Base-by-base conservation (phyloP, 2,329 filamentous ascomycete species). In the Hortaea sp. region DNA sequence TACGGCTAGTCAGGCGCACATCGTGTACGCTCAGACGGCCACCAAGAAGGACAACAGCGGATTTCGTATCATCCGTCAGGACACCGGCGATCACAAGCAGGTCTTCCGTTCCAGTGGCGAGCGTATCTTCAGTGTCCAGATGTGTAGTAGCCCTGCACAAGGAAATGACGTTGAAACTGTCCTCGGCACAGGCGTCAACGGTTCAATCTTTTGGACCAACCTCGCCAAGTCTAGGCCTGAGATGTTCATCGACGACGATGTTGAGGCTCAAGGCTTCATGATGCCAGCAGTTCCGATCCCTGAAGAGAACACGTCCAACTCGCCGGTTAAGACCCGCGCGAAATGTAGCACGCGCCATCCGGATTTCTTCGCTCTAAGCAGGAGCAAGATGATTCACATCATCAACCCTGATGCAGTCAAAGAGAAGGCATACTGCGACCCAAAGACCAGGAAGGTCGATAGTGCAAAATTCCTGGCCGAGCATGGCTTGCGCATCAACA, bases 311-410 rank as follows among this genome's bases (percentile, higher is more conserved):
- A 84, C 86, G 34, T 88, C 88, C 41, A 89, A 88, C 44, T 90
- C 89, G 52, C 85, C 94, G 58, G 77, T 97, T 59, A 97, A 97
- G 80, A 98, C 92, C 30, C 82, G 94, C 51, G 90, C 90, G 44
- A 88, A 92, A 63, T 83, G 86, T 52, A 95, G 89, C 52, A 88
- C 85, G 44, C 82, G 81, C 51, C 89, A 95, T 63, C 85, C 89
- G 1, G 88, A 95, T 51, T 94, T 88, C 68, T 97, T 98, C 62
- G 92, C 88, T 39, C 87, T 98, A 53, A 89, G 90, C 43, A 85
- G 92, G 49, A 92, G 94, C 60, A 97, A 95, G 70, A 89, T 87
- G 4, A 97, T 98, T 63, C 88, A 90, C 68, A 83, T 98, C 58
- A 79, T 98, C 55, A 78, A 77, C 57, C 78, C 81, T 29, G 69